Evolutionary conservation across 164 flowering plant species (phyloP).

Genomic region (Annona squamosa): DNA sequence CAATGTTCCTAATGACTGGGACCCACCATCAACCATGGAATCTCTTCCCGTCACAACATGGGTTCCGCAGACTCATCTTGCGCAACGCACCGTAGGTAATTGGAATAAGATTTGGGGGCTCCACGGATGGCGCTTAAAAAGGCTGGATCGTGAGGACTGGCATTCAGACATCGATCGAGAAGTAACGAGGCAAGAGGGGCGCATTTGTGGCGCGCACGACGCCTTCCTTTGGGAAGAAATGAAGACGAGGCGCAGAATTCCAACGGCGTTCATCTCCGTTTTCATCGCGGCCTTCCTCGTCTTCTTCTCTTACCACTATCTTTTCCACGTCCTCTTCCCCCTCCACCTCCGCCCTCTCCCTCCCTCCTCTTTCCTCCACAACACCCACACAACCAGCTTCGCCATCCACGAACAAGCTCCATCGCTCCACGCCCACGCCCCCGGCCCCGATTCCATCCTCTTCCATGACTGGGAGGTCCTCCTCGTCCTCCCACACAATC

Average conservation of each 20-base stretch:
- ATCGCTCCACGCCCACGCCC: constrained; percentile 4
- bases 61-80: no score
- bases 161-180: no score
- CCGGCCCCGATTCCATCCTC: constrained; percentile 39
- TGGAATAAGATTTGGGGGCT: no score
- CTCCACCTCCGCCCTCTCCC: neutral
- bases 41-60: no score
- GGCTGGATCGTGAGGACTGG: no score
- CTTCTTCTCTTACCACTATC: constrained; percentile 7
- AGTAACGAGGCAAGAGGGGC: no score
- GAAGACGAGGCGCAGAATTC: neutral
- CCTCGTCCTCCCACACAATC: constrained; percentile 16
- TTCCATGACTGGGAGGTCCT: constrained; percentile 75
- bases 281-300: constrained; percentile 16
- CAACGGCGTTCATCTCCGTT: constrained; percentile 9
- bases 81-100: no score
- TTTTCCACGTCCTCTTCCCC: constrained; percentile 10
- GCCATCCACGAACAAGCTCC: neutral
- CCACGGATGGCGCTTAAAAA: no score
- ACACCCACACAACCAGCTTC: constrained; percentile 3
- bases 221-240: neutral
- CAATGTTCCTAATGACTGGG: no score
- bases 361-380: neutral
- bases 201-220: no score
- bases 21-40: no score